Evolutionary conservation across 352 stramenopile species (phyloP).

Genomic region (Thalassiosira hispida): DNA sequence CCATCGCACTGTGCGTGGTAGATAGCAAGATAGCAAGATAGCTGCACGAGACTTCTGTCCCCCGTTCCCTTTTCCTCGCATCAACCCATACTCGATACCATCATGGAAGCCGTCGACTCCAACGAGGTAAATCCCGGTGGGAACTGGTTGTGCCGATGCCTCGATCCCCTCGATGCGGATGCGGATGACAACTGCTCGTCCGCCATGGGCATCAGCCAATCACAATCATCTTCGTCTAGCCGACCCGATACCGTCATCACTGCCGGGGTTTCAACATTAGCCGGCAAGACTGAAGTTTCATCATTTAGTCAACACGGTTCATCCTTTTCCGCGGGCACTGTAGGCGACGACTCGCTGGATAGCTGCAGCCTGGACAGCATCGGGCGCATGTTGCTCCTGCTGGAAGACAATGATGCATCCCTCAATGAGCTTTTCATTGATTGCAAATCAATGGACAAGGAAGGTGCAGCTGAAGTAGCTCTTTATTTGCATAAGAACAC

Average conservation of each 20-base stretch:
- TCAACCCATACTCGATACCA: no score
- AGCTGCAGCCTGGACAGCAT: constrained; percentile 27
- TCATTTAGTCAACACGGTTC: background rate
- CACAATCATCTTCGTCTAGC: background rate
- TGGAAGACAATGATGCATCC: constrained; percentile 17
- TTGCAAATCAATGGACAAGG: constrained; percentile 12
- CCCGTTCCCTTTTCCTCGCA: no score
- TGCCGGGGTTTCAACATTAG: background rate
- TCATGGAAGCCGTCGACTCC: no score
- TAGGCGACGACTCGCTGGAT: background rate
- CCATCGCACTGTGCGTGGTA: no score
- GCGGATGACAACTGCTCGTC: background rate
- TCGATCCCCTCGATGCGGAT: no score
- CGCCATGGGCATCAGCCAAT: background rate
- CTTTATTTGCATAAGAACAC: constrained; percentile 7
- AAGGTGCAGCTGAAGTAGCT: constrained; percentile 1
- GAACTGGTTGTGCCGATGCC: no score
- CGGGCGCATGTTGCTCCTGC: background rate
- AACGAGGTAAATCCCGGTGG: no score
- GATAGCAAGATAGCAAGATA: no score
- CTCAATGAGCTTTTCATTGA: constrained; percentile 14
- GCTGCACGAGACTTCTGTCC: no score
- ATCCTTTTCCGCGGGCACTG: background rate
- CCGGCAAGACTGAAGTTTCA: background rate
- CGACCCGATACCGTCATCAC: background rate